Conservation (phyloP, 371 early-diverging fungal species). For the Zychaea mexicana region DNA sequence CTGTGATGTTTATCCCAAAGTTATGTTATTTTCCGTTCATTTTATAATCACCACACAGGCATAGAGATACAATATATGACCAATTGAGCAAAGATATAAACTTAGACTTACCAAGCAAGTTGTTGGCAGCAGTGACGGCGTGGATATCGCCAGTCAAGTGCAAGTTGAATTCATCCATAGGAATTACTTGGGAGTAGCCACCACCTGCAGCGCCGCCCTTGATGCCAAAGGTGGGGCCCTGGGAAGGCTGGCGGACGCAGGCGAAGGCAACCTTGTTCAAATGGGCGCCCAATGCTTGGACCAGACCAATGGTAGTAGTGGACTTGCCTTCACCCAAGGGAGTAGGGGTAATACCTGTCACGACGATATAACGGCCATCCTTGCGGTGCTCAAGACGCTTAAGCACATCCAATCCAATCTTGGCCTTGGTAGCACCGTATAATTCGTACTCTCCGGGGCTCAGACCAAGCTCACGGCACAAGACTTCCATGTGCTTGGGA, state of each 20-base stretch:
- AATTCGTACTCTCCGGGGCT: slow-evolving; percentile 78
- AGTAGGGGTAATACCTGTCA: slow-evolving; percentile 97
- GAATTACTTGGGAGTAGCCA: slow-evolving; percentile 96
- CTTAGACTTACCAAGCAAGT: slow-evolving; percentile 57
- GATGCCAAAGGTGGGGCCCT: slow-evolving; percentile 98
- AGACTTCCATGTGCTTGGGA: slow-evolving; percentile 79
- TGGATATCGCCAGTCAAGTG: slow-evolving; percentile 98
- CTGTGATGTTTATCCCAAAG: slow-evolving; percentile 34
- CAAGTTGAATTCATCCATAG: slow-evolving; percentile 99
- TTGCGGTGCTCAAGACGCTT: slow-evolving; percentile 77
- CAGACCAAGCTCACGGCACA: slow-evolving; percentile 88
- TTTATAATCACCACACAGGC: too few relatives aligned
- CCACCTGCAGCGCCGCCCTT: slow-evolving; percentile 99
- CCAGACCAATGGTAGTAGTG: slow-evolving; percentile 93
- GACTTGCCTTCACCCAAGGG: slow-evolving; percentile 98
- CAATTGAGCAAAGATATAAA: too few relatives aligned
- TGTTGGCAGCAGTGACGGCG: slow-evolving; percentile 96
- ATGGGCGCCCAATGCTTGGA: slow-evolving; percentile 94
- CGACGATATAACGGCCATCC: slow-evolving; percentile 93
- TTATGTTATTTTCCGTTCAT: too few relatives aligned
- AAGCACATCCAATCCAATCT: slow-evolving; percentile 81
- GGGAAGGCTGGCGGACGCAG: slow-evolving; percentile 96
- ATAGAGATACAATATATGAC: too few relatives aligned
- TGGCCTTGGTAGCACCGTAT: slow-evolving; percentile 90
- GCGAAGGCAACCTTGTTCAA: slow-evolving; percentile 87